Evolutionary conservation across 192 early-diverging fungal genomes (phyloP).

Genomic region (Rhizoclosmatium sp.): DNA sequence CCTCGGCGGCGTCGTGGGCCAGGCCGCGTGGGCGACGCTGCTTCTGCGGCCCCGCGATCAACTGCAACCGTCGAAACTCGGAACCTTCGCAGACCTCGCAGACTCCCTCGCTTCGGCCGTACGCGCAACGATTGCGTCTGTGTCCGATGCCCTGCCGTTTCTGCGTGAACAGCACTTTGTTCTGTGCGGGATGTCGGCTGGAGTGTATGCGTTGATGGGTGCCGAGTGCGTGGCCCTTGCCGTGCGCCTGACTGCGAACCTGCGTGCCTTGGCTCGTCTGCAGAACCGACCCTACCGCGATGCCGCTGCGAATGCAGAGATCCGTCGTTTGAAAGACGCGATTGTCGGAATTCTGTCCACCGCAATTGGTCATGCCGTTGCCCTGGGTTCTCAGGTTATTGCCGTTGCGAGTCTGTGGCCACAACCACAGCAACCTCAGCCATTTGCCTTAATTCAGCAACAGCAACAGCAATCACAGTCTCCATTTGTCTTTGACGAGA

Average conservation of each 20-base stretch:
- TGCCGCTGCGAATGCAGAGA: neutral
- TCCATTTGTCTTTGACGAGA: slow-evolving; percentile 16
- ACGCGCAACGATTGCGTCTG: neutral
- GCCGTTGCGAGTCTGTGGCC: slow-evolving; percentile 3
- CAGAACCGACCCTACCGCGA: slow-evolving; percentile 14
- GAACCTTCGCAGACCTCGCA: neutral
- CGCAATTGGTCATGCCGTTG: slow-evolving; percentile 31
- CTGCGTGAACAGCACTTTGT: neutral
- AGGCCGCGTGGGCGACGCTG: slow-evolving; percentile 6
- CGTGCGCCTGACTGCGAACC: slow-evolving; percentile 12
- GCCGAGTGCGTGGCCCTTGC: slow-evolving; percentile 32
- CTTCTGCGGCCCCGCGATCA: neutral
- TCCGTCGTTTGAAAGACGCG: neutral
- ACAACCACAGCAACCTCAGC: neutral
- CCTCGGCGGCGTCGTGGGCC: slow-evolving; percentile 25
- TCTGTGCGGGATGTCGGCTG: slow-evolving; percentile 31
- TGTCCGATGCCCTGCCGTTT: neutral
- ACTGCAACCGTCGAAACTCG: neutral
- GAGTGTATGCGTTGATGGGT: slow-evolving; percentile 41
- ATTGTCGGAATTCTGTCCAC: slow-evolving; percentile 24
- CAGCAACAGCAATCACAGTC: neutral
- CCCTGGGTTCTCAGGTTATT: slow-evolving; percentile 31
- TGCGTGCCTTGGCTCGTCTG: slow-evolving; percentile 9
- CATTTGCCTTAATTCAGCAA: neutral
- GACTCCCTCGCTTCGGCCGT: slow-evolving; percentile 15